Conservation (phyloP, 495 filamentous ascomycete species). For the Talaromyces ruber region DNA sequence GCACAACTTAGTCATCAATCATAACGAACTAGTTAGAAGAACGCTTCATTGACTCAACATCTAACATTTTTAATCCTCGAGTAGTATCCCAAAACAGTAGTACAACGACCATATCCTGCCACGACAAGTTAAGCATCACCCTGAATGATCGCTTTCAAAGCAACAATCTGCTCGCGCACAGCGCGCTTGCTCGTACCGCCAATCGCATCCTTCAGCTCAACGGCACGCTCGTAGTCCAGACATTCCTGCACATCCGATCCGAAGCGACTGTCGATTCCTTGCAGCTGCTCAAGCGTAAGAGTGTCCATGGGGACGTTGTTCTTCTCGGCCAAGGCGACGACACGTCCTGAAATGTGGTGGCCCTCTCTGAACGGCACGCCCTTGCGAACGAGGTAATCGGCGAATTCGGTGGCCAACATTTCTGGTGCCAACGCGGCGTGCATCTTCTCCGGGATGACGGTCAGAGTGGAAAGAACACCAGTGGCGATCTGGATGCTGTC, state of each 20-base stretch:
- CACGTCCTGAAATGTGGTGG: conserved; percentile 79
- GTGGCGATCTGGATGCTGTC: conserved; percentile 85
- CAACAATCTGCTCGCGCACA: conserved; percentile 71
- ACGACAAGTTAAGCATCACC: background rate
- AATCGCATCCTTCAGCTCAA: conserved; percentile 72
- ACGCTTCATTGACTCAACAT: no score
- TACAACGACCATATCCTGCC: background rate
- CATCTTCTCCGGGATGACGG: conserved; percentile 68
- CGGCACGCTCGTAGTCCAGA: conserved; percentile 80
- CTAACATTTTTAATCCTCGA: background rate
- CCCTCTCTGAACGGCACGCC: conserved; percentile 72
- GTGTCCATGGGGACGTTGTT: conserved; percentile 66
- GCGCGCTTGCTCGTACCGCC: conserved; percentile 73
- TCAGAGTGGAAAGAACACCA: conserved; percentile 60
- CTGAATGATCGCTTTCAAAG: conserved; percentile 40
- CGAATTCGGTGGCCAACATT: conserved; percentile 77
- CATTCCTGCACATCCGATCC: conserved; percentile 62
- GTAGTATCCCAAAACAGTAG: background rate
- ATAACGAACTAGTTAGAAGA: no score
- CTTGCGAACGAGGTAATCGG: conserved; percentile 87
- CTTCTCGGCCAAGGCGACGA: conserved; percentile 69
- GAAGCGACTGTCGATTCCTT: conserved; percentile 68
- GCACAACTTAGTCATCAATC: no score
- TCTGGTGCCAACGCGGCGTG: conserved; percentile 61
- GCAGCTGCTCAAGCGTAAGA: conserved; percentile 59